Base-by-base conservation (phyloP, 441 rosid genomes). In the Adansonia madagascariensis region DNA sequence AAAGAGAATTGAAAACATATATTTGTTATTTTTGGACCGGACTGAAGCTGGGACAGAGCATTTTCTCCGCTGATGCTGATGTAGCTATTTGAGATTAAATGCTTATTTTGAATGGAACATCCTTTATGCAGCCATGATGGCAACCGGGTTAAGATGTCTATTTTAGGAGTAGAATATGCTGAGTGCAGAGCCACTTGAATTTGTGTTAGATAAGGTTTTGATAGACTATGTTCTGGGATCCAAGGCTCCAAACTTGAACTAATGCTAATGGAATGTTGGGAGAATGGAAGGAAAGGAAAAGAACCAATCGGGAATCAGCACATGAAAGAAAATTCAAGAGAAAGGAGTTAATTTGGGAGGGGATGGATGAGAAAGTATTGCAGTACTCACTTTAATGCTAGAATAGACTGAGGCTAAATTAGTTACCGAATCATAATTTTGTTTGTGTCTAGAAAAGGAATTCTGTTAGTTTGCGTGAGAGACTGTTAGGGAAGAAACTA, bases 81-180 rank as follows among this genome's bases (percentile, higher is more conserved):
- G 18, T 49, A 47, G 14, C 59, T 20, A 61, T 47, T 46, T 75
- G 39, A 61, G 77, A 63, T 62, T 63, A 27, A 49, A 63, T 31
- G 59, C 77, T 31, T 75, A 27, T 47, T 27, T 64, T 50, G 22
- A 3, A 50, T 35, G 35, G 41, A 35, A 63, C 15, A 20, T 5
- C 35, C 47, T 39, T 17, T 63, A 63, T 59, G 18, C 60, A 22
- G 53, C 56, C 76, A 18, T 41, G 61, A 50, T 27, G 75, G 76
- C 41, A 73, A 59, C 39, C 20, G 66, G 76, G 76, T 73, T 73
- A 20, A 22, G n/a, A 11, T 72, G 47, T 72, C 17, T 57, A 14
- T 39, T 1, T 47, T 22, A 27, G 73, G 73, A 49, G 65, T 20
- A 71, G 31, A 71, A n/a, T 52, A 44, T 46, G 68, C 47, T 46